phyloP scores from a whole-genome alignment of 805 yeast genomes.

The Yamadazyma paraphyllophila region DNA sequence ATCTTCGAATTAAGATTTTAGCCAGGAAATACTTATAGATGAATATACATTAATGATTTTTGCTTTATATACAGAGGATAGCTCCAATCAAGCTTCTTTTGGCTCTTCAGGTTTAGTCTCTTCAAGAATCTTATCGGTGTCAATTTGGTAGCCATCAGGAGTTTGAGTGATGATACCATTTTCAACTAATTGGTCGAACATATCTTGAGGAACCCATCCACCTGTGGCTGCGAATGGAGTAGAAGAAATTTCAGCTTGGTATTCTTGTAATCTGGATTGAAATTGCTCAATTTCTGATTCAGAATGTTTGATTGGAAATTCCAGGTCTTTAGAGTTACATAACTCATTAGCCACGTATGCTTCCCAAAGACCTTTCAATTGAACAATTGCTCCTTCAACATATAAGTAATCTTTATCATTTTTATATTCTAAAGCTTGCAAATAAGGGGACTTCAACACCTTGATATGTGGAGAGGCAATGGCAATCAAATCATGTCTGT shows the following conservation, averaged over 20 bases:
- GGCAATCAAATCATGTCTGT: slow-evolving; percentile 65
- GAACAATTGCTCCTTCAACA: slow-evolving; percentile 64
- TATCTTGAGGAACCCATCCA: slow-evolving; percentile 95
- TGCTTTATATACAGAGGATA: slow-evolving; percentile 1
- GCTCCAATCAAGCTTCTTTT: neutral
- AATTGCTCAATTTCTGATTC: slow-evolving; percentile 60
- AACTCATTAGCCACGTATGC: slow-evolving; percentile 58
- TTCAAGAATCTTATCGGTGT: slow-evolving; percentile 26
- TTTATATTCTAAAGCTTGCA: slow-evolving; percentile 58
- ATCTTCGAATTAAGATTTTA: slow-evolving; percentile 62
- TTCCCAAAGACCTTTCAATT: slow-evolving; percentile 68
- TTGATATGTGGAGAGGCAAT: slow-evolving; percentile 84
- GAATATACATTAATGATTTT: slow-evolving; percentile 4
- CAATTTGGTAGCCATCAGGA: slow-evolving; percentile 44
- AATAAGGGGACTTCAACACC: slow-evolving; percentile 62
- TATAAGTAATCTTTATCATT: slow-evolving; percentile 58
- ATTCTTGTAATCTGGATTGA: slow-evolving; percentile 55
- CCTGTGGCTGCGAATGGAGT: slow-evolving; percentile 87
- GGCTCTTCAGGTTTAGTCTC: neutral
- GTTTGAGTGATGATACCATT: slow-evolving; percentile 64
- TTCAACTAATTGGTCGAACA: slow-evolving; percentile 69
- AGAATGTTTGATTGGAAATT: slow-evolving; percentile 60
- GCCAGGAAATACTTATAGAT: slow-evolving; percentile 71
- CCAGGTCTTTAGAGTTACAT: slow-evolving; percentile 39
- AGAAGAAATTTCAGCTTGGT: slow-evolving; percentile 64